These are phyloP conservation scores for Neonectria neomacrospora DNA, from an alignment of 2,329 filamentous ascomycete species.

Conservation along the genomic window DNA sequence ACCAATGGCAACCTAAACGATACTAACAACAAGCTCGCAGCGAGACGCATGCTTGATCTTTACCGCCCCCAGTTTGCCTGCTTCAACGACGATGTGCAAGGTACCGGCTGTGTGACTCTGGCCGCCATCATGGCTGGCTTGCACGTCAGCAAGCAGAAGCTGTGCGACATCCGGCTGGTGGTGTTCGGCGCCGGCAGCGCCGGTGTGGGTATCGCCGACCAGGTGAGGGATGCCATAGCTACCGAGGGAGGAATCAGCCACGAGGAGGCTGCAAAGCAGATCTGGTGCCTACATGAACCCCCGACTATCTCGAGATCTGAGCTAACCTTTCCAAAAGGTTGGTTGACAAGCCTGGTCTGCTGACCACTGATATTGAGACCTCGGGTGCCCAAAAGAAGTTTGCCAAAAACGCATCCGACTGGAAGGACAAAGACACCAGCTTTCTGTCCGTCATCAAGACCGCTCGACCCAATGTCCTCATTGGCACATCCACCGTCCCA, in stretches of 20 bases:
- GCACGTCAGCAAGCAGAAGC: constrained; percentile 72
- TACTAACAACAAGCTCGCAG: constrained; percentile 48
- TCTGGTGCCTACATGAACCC: constrained; percentile 66
- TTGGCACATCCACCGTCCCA: constrained; percentile 85
- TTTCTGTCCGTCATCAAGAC: constrained; percentile 75
- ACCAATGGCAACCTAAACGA: neutral
- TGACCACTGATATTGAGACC: constrained; percentile 71
- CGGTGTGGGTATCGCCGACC: constrained; percentile 86
- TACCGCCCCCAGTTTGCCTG: constrained; percentile 81
- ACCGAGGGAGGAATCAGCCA: constrained; percentile 73
- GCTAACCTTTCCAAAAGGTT: constrained; percentile 62
- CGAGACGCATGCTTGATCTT: constrained; percentile 78
- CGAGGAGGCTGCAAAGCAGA: constrained; percentile 81
- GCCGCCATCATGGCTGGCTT: constrained; percentile 83
- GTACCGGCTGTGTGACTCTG: constrained; percentile 87
- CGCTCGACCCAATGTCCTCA: constrained; percentile 82
- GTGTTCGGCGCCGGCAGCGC: constrained; percentile 86
- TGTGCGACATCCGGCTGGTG: constrained; percentile 76
- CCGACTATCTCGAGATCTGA: neutral
- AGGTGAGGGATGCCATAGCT: constrained; percentile 82
- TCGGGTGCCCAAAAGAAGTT: constrained; percentile 76
- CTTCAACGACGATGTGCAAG: constrained; percentile 93
- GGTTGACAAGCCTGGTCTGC: constrained; percentile 82
- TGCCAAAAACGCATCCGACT: constrained; percentile 72
- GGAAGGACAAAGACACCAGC: constrained; percentile 65